Percentiles rank a stretch among this genome's conserved stretches.
phyloP scores from a whole-genome alignment of 1,284 basidiomycete species.

The Wolfiporia cocos region DNA sequence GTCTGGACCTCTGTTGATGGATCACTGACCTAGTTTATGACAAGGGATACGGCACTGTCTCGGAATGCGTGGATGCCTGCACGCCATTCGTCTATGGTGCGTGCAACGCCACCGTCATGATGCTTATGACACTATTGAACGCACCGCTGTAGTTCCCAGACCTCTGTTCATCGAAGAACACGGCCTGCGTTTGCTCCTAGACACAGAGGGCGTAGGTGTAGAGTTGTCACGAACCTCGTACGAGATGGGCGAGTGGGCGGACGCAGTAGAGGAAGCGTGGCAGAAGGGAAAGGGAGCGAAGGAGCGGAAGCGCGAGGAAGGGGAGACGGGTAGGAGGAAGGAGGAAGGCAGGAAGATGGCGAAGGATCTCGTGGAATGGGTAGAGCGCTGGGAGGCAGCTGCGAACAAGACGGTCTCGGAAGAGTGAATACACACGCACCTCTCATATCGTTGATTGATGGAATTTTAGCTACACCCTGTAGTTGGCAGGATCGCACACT shows the following conservation, averaged over 20 bases:
- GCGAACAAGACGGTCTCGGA: too few relatives aligned
- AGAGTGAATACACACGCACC: too few relatives aligned
- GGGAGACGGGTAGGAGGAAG: constrained; percentile 33
- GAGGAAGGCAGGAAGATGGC: constrained; percentile 46
- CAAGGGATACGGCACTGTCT: constrained; percentile 68
- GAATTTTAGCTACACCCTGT: too few relatives aligned
- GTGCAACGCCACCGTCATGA: constrained; percentile 14
- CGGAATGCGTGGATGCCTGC: constrained; percentile 63
- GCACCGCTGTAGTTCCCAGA: constrained; percentile 47
- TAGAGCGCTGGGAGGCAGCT: constrained; percentile 27
- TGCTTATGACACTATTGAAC: constrained; percentile 8
- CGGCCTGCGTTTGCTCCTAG: constrained; percentile 59
- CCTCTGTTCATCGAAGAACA: constrained; percentile 78
- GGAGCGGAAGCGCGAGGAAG: constrained; percentile 31
- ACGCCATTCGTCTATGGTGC: constrained; percentile 70
- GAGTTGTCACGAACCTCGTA: constrained; percentile 58
- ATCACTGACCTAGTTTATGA: not conserved
- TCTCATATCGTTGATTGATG: too few relatives aligned
- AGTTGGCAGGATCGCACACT: too few relatives aligned
- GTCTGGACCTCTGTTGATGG: not conserved
- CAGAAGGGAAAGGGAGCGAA: constrained; percentile 39
- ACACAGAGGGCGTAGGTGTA: constrained; percentile 54
- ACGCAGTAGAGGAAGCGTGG: constrained; percentile 51
- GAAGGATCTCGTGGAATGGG: constrained; percentile 44
- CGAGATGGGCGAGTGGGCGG: constrained; percentile 66